phyloP scores from a whole-genome alignment of 148 eudicot species.

The Tetragonia tetragonoides region DNA sequence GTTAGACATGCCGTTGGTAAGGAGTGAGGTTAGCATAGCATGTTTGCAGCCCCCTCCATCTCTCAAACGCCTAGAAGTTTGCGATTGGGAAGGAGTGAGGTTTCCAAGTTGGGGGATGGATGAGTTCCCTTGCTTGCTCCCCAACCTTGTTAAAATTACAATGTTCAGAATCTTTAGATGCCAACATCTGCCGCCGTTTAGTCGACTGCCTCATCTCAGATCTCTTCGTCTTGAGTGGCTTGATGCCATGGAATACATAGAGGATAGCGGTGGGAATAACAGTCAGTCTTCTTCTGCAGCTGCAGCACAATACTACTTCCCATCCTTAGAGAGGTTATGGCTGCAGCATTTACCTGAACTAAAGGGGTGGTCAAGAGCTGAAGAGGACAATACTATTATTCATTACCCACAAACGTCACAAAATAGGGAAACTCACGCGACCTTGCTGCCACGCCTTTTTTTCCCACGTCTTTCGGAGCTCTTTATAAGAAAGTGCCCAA shows the following conservation, averaged over 20 bases:
- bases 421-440: neutral
- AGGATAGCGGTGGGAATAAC: neutral
- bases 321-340: constrained; percentile 2
- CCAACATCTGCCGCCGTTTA: constrained; percentile 12
- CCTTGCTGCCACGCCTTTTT: neutral
- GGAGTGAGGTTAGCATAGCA: neutral
- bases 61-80: neutral
- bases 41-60: constrained; percentile 4
- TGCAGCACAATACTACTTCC: constrained; percentile 1
- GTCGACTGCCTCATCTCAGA: constrained; percentile 21
- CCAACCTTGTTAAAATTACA: neutral
- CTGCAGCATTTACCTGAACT: neutral
- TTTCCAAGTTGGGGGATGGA: neutral
- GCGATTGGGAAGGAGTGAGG: constrained; percentile 1
- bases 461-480: constrained; percentile 18
- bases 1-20: neutral
- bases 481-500: constrained; percentile 1
- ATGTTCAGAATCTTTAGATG: neutral
- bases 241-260: constrained; percentile 15
- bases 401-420: too few relatives aligned
- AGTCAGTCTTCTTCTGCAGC: neutral
- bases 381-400: neutral
- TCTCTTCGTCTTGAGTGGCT: neutral
- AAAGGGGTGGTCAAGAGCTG: constrained; percentile 8
- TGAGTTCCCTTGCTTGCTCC: too few relatives aligned